phyloP scores from a whole-genome alignment of 371 early-diverging fungal species.

The Dinochytrium kinnereticum region DNA sequence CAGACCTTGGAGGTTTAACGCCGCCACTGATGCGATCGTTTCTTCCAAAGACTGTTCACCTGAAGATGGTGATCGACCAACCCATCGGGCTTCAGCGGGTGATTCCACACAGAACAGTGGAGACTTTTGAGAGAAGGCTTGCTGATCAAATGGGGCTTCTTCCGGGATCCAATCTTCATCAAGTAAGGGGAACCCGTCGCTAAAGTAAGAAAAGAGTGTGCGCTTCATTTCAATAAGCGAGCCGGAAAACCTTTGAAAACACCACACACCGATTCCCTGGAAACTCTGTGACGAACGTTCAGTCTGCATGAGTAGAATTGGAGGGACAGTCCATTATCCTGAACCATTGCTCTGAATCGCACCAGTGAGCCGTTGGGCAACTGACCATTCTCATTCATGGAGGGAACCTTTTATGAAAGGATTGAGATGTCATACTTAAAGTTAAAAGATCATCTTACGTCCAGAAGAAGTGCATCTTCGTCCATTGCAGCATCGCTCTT shows the following conservation, averaged over 20 bases:
- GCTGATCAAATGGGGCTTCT: neutral
- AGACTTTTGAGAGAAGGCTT: constrained; percentile 18
- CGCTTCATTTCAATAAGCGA: neutral
- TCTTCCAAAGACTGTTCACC: neutral
- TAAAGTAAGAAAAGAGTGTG: neutral
- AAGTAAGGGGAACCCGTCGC: neutral
- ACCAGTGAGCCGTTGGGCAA: constrained; percentile 38
- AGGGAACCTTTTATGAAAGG: neutral
- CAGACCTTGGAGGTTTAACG: neutral
- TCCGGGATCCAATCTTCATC: constrained; percentile 1
- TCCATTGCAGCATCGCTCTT: too few species aligned
- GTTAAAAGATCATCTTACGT: too few species aligned
- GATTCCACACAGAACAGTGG: constrained; percentile 19
- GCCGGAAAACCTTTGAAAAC: neutral
- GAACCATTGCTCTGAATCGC: constrained; percentile 66
- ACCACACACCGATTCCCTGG: constrained; percentile 28
- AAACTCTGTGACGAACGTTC: neutral
- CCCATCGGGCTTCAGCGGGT: constrained; percentile 25
- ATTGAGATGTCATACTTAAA: neutral
- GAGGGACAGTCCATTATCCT: constrained; percentile 57
- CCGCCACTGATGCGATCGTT: neutral
- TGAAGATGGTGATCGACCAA: neutral
- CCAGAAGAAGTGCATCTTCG: too few species aligned
- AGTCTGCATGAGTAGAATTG: constrained; percentile 31
- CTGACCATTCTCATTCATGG: neutral